Conservation (phyloP, 1,284 basidiomycete genomes). For the Psilocybe mexicana region DNA sequence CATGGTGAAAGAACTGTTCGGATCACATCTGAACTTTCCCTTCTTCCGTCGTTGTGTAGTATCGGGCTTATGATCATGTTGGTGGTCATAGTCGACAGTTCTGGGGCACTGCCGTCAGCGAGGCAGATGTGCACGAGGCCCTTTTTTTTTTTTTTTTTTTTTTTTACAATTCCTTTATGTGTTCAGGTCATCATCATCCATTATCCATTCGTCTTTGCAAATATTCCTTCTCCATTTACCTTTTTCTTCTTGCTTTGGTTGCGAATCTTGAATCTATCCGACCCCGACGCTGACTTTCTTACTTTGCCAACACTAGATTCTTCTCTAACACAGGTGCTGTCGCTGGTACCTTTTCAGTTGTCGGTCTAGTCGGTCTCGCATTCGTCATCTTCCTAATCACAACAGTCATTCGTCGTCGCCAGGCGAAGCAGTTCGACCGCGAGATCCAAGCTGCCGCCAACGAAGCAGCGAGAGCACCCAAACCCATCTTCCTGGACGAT, state of each 20-base stretch:
- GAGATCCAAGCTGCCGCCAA: constrained; percentile 68
- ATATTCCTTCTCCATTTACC: background rate
- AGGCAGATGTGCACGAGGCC: no score
- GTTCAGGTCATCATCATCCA: no score
- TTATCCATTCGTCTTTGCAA: no score
- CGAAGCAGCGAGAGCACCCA: constrained; percentile 50
- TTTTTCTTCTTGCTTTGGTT: background rate
- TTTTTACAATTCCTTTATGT: no score
- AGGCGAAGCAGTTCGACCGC: constrained; percentile 63
- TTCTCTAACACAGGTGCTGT: constrained; percentile 71
- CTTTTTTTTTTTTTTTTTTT: no score
- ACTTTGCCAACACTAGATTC: constrained; percentile 45
- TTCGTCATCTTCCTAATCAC: constrained; percentile 54
- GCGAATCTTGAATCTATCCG: background rate
- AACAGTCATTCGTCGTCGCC: constrained; percentile 56
- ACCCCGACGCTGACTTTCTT: background rate
- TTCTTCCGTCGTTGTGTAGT: no score
- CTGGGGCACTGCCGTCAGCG: no score
- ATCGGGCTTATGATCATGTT: no score
- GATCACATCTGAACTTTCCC: no score
- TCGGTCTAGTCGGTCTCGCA: constrained; percentile 57
- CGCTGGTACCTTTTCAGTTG: constrained; percentile 68
- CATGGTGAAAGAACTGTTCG: no score
- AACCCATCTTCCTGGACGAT: constrained; percentile 54
- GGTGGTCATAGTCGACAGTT: no score